These are phyloP conservation scores for Podila horticola DNA, from an alignment of 192 early-diverging fungal species.

Conservation along the genomic window DNA sequence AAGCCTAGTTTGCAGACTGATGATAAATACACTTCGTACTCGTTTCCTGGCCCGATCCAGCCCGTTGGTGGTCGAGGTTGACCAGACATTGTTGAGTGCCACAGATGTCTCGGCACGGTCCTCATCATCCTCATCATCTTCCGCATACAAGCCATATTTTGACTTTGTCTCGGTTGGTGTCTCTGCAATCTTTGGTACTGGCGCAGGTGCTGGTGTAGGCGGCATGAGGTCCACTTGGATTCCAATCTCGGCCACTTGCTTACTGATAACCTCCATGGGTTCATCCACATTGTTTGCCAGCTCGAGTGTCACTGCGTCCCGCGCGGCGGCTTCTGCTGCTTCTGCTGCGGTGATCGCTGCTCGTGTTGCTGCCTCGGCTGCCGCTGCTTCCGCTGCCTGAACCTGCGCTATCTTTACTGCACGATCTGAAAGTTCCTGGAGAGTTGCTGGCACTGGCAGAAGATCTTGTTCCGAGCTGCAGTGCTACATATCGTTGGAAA, in stretches of 20 bases:
- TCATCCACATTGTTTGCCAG: not conserved
- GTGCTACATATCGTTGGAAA: not conserved
- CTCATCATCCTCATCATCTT: constrained; percentile 23
- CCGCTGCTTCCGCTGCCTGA: not conserved
- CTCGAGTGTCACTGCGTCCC: not conserved
- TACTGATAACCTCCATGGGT: not conserved
- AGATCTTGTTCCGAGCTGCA: constrained; percentile 27
- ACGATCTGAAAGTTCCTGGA: constrained; percentile 5
- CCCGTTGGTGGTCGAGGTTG: not conserved
- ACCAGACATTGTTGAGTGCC: not conserved
- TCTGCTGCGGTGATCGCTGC: not conserved
- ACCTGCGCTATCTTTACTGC: not conserved
- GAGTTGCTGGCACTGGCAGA: constrained; percentile 12
- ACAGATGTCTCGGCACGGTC: constrained; percentile 11
- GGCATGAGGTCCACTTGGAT: not conserved
- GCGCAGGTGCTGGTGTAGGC: not conserved
- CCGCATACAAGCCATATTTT: constrained; percentile 17
- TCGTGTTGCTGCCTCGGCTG: not conserved
- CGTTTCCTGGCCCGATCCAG: constrained; percentile 31
- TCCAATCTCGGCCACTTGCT: not conserved
- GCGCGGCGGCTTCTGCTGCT: not conserved
- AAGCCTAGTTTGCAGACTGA: too few species aligned
- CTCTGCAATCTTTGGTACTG: not conserved
- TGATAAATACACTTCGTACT: not conserved
- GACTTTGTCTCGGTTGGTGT: not conserved